Percentiles rank a stretch among this genome's conserved stretches.
Conservation (phyloP, 768 basidiomycete genomes). For the Hygrophorus pudorinus region DNA sequence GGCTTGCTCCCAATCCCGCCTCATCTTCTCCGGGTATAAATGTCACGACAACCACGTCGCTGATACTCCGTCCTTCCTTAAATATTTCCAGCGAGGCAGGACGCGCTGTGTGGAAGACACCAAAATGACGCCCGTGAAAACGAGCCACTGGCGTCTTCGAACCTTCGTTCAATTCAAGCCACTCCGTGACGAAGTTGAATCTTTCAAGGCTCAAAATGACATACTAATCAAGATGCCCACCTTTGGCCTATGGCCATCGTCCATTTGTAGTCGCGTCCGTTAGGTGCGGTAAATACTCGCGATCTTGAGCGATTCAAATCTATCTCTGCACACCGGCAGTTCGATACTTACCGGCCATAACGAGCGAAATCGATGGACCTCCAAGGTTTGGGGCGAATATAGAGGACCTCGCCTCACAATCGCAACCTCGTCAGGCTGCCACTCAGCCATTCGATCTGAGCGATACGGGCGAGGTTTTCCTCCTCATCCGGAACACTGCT, state of each 20-base stretch:
- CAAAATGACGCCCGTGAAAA: conserved; percentile 10
- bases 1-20: conserved; percentile 15
- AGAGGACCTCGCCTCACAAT: conserved; percentile 13
- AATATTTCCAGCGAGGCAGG: conserved; percentile 15
- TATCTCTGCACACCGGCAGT: background rate
- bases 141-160: conserved; percentile 12
- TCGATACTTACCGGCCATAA: conserved; percentile 14
- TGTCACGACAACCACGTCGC: conserved; percentile 19
- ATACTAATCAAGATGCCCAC: too few relatives aligned
- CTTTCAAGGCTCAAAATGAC: too few relatives aligned
- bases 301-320: conserved; percentile 6
- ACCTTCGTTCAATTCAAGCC: conserved; percentile 15
- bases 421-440: conserved; percentile 20
- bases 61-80: conserved; percentile 16
- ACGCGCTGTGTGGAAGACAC: conserved; percentile 7
- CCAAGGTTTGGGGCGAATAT: conserved; percentile 17
- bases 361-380: conserved; percentile 12
- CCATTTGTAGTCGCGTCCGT: conserved; percentile 19
- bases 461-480: conserved; percentile 22
- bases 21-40: conserved; percentile 20
- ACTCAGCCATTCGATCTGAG: conserved; percentile 24
- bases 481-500: conserved; percentile 4
- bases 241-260: conserved; percentile 1
- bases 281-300: conserved; percentile 15
- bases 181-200: background rate